Percentiles rank a stretch among this genome's conserved stretches.
Conservation (phyloP, 2,329 filamentous ascomycete genomes). For the Juglanconis sp. region DNA sequence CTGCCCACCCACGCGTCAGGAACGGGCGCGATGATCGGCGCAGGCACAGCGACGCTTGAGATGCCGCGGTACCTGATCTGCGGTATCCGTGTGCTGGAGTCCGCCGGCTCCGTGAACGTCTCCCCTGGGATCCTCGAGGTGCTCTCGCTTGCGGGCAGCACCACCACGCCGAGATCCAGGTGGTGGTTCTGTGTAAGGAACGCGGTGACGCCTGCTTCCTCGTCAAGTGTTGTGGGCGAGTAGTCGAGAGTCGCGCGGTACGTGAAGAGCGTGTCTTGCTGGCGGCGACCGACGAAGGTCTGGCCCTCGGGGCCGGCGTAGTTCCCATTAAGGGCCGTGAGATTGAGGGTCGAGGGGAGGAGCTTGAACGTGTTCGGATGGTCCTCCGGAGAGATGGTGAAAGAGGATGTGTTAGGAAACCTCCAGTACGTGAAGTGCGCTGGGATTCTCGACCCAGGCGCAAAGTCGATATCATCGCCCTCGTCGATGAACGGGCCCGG, state of each 20-base stretch:
- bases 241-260: slow-evolving; percentile 47
- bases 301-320: slow-evolving; percentile 44
- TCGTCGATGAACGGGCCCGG: slow-evolving; percentile 24
- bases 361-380: slow-evolving; percentile 44
- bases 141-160: slow-evolving; percentile 30
- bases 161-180: slow-evolving; percentile 41
- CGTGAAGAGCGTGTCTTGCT: slow-evolving; percentile 53
- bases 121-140: slow-evolving; percentile 22
- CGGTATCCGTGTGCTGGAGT: slow-evolving; percentile 26
- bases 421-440: slow-evolving; percentile 56
- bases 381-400: slow-evolving; percentile 39
- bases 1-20: slow-evolving; percentile 35
- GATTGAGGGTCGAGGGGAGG: slow-evolving; percentile 46
- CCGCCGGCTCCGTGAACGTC: slow-evolving; percentile 10
- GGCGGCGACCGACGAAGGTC: slow-evolving; percentile 55
- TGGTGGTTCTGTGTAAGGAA: slow-evolving; percentile 55
- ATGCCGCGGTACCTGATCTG: slow-evolving; percentile 45
- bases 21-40: slow-evolving; percentile 33
- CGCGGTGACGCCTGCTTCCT: slow-evolving; percentile 50
- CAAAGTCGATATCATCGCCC: slow-evolving; percentile 29
- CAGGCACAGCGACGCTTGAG: slow-evolving; percentile 37
- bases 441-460: slow-evolving; percentile 41
- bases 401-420: slow-evolving; percentile 44
- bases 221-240: slow-evolving; percentile 31
- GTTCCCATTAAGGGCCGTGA: slow-evolving; percentile 51